phyloP scores from a whole-genome alignment of 768 basidiomycete genomes.

The Boletus bicolor region DNA sequence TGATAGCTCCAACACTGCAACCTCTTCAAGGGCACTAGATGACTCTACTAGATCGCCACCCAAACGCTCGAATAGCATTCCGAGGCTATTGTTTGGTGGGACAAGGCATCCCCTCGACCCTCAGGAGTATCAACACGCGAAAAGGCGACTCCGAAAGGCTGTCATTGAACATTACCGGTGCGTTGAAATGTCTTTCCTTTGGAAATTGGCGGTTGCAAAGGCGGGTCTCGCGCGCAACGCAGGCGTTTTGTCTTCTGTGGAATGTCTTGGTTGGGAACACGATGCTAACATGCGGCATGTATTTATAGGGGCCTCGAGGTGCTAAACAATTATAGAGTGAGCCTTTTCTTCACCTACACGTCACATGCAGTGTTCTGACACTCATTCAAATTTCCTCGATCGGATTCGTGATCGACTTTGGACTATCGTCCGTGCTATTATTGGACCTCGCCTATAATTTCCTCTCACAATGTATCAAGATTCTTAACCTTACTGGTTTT shows the following conservation, averaged over 20 bases:
- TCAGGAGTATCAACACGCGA: conserved; percentile 77
- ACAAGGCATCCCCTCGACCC: conserved; percentile 46
- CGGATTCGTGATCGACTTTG: background rate
- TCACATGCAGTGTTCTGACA: background rate
- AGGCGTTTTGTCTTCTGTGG: background rate
- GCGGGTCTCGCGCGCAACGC: background rate
- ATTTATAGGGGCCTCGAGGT: conserved; percentile 65
- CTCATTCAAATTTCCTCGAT: background rate
- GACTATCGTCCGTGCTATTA: background rate
- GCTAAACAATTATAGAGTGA: conserved; percentile 84
- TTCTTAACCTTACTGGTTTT: conserved; percentile 88
- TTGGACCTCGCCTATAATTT: background rate
- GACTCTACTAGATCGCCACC: background rate
- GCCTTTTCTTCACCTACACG: background rate
- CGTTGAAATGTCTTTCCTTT: background rate
- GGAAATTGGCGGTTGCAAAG: background rate
- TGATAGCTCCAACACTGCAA: background rate
- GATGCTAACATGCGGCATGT: conserved; percentile 4
- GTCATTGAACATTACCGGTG: conserved; percentile 79
- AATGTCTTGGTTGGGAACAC: background rate
- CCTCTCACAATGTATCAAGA: conserved; percentile 37
- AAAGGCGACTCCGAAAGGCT: conserved; percentile 79
- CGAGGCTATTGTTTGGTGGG: background rate
- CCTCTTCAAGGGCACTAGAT: background rate
- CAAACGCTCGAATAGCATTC: conserved; percentile 1